These are phyloP conservation scores for Serendipita sp. DNA, from an alignment of 768 basidiomycete species.

Conservation along the genomic window DNA sequence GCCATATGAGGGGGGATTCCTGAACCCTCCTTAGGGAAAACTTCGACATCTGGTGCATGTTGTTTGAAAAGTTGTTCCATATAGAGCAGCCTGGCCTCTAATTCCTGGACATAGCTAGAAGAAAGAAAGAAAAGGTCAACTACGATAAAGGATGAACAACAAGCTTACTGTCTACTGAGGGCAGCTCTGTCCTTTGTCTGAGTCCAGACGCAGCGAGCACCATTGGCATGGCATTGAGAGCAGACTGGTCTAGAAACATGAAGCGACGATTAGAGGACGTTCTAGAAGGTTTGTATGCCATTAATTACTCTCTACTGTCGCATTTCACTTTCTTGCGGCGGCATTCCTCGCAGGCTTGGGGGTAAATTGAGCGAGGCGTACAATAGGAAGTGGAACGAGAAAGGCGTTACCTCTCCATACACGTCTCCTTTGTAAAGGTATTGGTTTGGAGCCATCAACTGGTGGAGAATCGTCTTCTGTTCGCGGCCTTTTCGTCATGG, in stretches of 20 bases:
- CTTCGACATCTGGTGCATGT: conserved; percentile 62
- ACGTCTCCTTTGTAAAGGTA: conserved; percentile 59
- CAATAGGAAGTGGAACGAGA: neutral
- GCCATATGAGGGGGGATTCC: conserved; percentile 7
- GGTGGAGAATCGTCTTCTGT: conserved; percentile 36
- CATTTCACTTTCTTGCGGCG: conserved; percentile 82
- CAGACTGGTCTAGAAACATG: conserved; percentile 37
- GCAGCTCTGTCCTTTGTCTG: conserved; percentile 86
- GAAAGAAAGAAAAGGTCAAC: conserved; percentile 9
- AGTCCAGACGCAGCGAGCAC: conserved; percentile 71
- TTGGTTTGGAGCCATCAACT: conserved; percentile 41
- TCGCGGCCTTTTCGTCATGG: conserved; percentile 56
- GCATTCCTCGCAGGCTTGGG: conserved; percentile 23
- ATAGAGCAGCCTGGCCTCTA: conserved; percentile 70
- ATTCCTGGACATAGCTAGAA: conserved; percentile 73
- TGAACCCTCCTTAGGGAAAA: conserved; percentile 22
- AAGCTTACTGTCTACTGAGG: conserved; percentile 65
- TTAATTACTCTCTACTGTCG: conserved; percentile 48
- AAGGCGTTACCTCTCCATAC: conserved; percentile 61
- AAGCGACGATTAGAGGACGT: neutral
- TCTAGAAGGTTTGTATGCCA: neutral
- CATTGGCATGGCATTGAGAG: conserved; percentile 59
- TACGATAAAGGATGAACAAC: neutral
- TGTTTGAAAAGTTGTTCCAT: conserved; percentile 80
- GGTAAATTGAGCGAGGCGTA: conserved; percentile 9